Evolutionary conservation across 148 eudicot genomes (phyloP).

Genomic region (Rhododendron vialii): DNA sequence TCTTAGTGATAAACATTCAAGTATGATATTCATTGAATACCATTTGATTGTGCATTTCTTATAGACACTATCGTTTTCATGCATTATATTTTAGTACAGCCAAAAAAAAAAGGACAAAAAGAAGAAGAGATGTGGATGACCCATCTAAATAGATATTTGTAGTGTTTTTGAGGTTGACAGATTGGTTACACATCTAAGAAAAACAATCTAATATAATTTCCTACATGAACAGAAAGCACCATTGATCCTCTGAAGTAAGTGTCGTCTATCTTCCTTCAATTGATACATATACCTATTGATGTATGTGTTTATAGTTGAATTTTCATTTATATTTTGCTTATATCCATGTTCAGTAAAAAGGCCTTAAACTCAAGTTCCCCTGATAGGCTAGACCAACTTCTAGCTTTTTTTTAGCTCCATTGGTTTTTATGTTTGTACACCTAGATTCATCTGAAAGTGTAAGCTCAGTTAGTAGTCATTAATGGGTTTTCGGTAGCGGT

Average conservation of each 20-base stretch:
- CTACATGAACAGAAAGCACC: conserved; percentile 53
- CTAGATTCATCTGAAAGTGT: not conserved
- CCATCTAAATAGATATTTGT: too few species aligned
- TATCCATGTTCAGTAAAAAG: not conserved
- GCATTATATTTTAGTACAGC: not conserved
- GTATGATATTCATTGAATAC: not conserved
- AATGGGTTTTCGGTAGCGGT: not conserved
- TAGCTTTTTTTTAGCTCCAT: not conserved
- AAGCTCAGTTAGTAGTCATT: not conserved
- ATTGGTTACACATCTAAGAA: too few species aligned
- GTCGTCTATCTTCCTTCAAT: not conserved
- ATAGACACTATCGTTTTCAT: not conserved
- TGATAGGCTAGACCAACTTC: not conserved
- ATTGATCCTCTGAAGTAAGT: conserved; percentile 82
- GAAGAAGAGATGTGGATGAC: too few species aligned
- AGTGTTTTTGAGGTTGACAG: too few species aligned
- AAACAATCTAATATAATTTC: too few species aligned
- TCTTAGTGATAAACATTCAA: not conserved
- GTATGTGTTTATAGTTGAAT: not conserved
- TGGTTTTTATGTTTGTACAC: not conserved
- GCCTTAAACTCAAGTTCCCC: not conserved
- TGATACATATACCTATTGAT: not conserved
- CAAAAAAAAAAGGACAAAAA: too few species aligned
- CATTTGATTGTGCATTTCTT: not conserved
- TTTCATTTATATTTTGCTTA: not conserved